These are phyloP conservation scores for Erucastrum elatum DNA, from an alignment of 345 rosid species.

Conservation along the genomic window DNA sequence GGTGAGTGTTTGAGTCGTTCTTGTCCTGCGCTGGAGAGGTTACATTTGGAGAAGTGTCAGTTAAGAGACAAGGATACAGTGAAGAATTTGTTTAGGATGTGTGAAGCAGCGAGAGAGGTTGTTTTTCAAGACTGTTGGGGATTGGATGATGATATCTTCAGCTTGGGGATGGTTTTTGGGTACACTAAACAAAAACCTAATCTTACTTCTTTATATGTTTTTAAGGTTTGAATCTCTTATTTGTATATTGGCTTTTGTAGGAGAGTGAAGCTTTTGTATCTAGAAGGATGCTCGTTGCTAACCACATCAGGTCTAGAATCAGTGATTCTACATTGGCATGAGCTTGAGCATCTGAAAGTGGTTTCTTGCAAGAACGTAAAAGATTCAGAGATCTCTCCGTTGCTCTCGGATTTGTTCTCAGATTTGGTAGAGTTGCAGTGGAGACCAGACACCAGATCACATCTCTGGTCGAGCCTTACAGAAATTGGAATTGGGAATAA, in stretches of 20 bases:
- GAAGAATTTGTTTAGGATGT: conserved; percentile 70
- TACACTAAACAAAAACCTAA: conserved; percentile 30
- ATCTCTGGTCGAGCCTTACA: conserved; percentile 55
- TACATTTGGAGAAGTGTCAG: conserved; percentile 81
- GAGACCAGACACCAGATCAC: conserved; percentile 84
- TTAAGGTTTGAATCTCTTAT: background rate
- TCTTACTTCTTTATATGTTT: background rate
- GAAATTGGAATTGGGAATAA: conserved; percentile 72
- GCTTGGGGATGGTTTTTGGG: conserved; percentile 64
- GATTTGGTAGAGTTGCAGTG: conserved; percentile 78
- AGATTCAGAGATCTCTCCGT: conserved; percentile 70
- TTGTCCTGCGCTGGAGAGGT: conserved; percentile 69
- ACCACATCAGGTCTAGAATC: conserved; percentile 81
- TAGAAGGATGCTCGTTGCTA: conserved; percentile 82
- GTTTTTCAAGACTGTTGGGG: conserved; percentile 93
- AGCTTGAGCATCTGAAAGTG: conserved; percentile 66
- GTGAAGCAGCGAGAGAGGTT: conserved; percentile 69
- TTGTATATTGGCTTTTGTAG: conserved; percentile 43
- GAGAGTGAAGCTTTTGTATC: conserved; percentile 67
- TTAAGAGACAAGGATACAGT: conserved; percentile 58
- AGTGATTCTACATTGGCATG: conserved; percentile 65
- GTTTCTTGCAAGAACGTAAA: conserved; percentile 73
- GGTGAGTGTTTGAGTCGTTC: conserved; percentile 56
- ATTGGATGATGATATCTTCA: conserved; percentile 70
- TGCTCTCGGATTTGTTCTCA: conserved; percentile 66